phyloP scores from a whole-genome alignment of 768 basidiomycete genomes.

The Tricholoma bakamatsutake region DNA sequence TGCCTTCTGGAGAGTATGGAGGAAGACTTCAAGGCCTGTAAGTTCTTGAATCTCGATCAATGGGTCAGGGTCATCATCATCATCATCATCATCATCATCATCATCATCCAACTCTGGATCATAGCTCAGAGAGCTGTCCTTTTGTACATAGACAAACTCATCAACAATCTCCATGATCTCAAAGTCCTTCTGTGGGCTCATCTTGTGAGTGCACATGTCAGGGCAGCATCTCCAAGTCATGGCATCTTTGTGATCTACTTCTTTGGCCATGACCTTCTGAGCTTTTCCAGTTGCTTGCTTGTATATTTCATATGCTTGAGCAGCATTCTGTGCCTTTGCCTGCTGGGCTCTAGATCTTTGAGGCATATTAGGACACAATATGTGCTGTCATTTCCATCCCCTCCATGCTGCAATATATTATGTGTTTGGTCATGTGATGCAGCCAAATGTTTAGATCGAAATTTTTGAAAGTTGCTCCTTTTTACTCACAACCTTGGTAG shows the following conservation, averaged over 20 bases:
- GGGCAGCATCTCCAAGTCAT: neutral
- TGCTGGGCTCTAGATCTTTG: neutral
- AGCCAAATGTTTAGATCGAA: neutral
- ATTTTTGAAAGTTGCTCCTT: neutral
- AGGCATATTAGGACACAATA: constrained; percentile 5
- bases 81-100: no score
- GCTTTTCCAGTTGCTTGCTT: neutral
- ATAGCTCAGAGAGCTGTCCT: no score
- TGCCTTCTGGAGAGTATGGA: no score
- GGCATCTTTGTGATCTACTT: neutral
- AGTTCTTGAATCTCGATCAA: no score
- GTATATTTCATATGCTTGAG: neutral
- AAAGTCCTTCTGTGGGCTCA: no score
- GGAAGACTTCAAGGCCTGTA: no score
- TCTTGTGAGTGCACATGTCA: no score
- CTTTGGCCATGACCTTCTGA: neutral
- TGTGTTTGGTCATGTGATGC: neutral
- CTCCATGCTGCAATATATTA: neutral
- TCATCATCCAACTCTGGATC: no score
- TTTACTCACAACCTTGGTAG: neutral
- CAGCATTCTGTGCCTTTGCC: neutral
- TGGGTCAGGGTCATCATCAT: no score
- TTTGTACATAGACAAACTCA: no score
- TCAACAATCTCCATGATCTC: no score
- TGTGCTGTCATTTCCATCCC: neutral